Base-by-base conservation (phyloP, 495 filamentous ascomycete genomes). In the Lasiosphaeria hispida region DNA sequence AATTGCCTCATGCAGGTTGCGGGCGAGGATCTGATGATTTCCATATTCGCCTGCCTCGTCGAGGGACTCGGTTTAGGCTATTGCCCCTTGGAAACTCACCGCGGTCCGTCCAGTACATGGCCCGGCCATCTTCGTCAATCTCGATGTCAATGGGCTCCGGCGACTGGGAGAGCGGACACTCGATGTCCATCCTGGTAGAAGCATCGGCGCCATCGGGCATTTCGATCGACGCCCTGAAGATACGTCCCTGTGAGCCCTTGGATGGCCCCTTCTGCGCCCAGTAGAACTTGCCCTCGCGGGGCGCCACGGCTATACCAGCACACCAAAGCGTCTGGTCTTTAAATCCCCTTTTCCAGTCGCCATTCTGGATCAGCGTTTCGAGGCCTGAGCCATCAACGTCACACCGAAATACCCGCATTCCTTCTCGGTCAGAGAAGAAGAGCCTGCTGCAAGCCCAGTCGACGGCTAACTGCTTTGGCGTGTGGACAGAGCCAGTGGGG, bases 141-240 rank as follows among this genome's bases (percentile, higher is more conserved):
- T 78, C 75, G 10, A 84, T 62, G 64, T 85, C 79, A 65, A 85
- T 81, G 1, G 80, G 79, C 53, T 85, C 81, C 0, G 81, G 81
- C 11, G 83, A 58, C 1, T 64, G 44, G 1, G 74, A 62, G 7
- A 77, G 72, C 5, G 83, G 19, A 0, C 67, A 45, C 61, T 77
- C 69, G 33, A 83, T 73, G 57, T 83, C 80, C 0, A 56, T 55
- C 8, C 68, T 55, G 15, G 45, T 63, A 6, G 53, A 34, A 2
- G 63, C 57, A 14, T 47, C 18, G n/a, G 43, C 36, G 4, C 61
- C 61, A 4, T 53, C 13, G 1, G 74, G 72, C 11, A 83, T 63
- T 2, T 65, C 59, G 14, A 71, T 64, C 9, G 57, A 59, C 0
- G 77, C 75, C 17, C 75, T 63, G 65, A 80, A 79, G 34, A 84